Evolutionary conservation across 345 rosid genomes (phyloP), one percentile per base, ranked within the genome.

Genomic region (Excoecaria cochinchinensis): DNA sequence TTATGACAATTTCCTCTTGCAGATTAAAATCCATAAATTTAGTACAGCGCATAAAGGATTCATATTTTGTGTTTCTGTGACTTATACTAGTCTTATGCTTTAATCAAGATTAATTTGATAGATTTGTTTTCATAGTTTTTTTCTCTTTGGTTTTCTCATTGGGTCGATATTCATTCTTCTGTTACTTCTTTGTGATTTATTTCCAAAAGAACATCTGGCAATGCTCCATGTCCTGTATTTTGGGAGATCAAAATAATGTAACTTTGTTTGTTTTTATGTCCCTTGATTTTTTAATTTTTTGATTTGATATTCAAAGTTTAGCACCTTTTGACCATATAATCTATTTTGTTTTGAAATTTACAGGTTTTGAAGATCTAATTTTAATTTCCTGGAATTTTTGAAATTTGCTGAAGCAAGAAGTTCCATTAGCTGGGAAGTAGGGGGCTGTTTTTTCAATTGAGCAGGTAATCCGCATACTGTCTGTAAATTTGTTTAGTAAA

Each of bases 291-390:
- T 53, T 72, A 60, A 16, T 58, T 59, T 3, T 19, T 51, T 66
- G 47, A 2, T 38, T 38, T 44, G 24, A 8, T 65, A 15, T 52
- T 64, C 58, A 8, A 9, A 47, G 11, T 47, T 58, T 9, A 46
- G 25, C n/a, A 31, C 13, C 22, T 14, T 69, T 44, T 81, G 48
- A 51, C 50, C 38, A 51, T 71, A 21, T 24, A 21, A 44, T 67
- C 47, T 25, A 13, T 13, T 67, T 17, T 31, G 53, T 38, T 70
- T 80, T 60, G 39, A 69, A 73, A 4, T 74, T 50, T 46, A 55
- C 55, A 56, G 70, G 57, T 71, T 59, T 56, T 80, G 64, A 77
- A 78, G 86, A 85, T 85, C 84, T 68, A 70, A 74, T 46, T 72
- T 74, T 48, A 6, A 3, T 69, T 52, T 40, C 50, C 51, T 40